A percentile compares a stretch with the other conserved stretches of the same genome.
Evolutionary conservation across 805 yeast species (phyloP).

Genomic region (Yueomyces sp.): DNA sequence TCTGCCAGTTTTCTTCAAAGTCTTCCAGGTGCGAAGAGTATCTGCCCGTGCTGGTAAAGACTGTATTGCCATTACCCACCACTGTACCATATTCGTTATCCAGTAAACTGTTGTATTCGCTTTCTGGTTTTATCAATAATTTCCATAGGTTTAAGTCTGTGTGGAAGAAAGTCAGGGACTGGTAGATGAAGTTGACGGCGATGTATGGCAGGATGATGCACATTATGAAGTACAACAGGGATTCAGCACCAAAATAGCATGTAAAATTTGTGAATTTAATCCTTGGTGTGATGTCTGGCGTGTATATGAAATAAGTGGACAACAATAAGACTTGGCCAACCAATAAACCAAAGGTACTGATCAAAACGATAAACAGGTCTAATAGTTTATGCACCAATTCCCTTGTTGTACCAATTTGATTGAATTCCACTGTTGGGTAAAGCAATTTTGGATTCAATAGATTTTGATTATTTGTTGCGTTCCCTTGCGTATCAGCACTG

Average conservation of each 20-base stretch:
- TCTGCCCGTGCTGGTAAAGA: too few species aligned
- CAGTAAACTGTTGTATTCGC: too few species aligned
- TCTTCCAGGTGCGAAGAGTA: too few species aligned
- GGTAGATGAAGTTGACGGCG: conserved; percentile 7
- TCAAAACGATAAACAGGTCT: conserved; percentile 5
- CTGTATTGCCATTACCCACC: too few species aligned
- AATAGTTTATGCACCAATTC: conserved; percentile 5
- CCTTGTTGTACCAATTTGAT: conserved; percentile 4
- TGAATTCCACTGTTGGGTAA: conserved; percentile 3
- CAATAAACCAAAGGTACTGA: conserved; percentile 10
- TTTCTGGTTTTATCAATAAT: too few species aligned
- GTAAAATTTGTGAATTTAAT: conserved; percentile 16
- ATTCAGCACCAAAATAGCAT: conserved; percentile 24
- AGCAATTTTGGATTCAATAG: neutral
- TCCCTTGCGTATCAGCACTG: neutral
- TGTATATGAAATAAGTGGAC: conserved; percentile 29
- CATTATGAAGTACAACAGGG: conserved; percentile 18
- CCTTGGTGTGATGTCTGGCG: conserved; percentile 9
- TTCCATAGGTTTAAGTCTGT: conserved; percentile 6
- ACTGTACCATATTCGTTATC: too few species aligned
- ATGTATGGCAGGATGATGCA: conserved; percentile 23
- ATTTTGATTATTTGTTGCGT: neutral
- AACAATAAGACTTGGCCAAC: conserved; percentile 25
- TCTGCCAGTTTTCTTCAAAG: neutral
- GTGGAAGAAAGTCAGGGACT: conserved; percentile 15